Evolutionary conservation across 805 yeast genomes (phyloP), one percentile per base, ranked within the genome.

Genomic region (Tetrapisispora phaffii): DNA sequence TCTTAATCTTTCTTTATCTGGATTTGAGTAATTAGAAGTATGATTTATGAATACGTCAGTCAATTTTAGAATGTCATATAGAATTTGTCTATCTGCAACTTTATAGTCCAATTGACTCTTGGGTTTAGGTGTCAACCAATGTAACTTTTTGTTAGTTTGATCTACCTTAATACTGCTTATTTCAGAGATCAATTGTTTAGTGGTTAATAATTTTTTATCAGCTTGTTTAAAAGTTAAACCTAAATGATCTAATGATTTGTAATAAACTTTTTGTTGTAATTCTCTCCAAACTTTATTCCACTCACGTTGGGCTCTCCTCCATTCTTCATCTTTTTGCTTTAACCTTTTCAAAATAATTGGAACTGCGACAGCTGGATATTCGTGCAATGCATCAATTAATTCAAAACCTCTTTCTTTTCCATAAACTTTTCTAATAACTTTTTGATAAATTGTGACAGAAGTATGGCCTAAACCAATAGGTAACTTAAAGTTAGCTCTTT

Each of bases 241-340:
- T 50, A 90, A 70, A 63, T 93, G 98, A 62, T 93, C 99, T 52
- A 93, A 72, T 2, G 96, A 85, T 65, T 93, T 93, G 70, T 80
- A 86, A 63, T 85, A 89, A 0, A 88, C 95, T 57, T 87, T 89
- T 59, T 89, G 96, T 65, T 93, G 98, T 67, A 94, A 80, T 66
- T 90, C 97, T 60, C 99, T 80, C 99, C 99, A 93, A 13, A 88
- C 95, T 62, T 90, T 90, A 67, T 90, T 90, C 97, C 98, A 93
- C 63, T 93, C 97, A 56, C 97, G 79, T 58, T 90, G 98, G 1
- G 96, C 89, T 50, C 96, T 78, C 65, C 87, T 85, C 99, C 99
- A 93, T 66, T 93, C 98, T 66, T 93, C 97, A 62, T 93, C 97
- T 66, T 93, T 93, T 66, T 93, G 97, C 66, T 93, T 93, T 61